phyloP scores from a whole-genome alignment of 257 asterid species.

The Salvia hispanica region DNA sequence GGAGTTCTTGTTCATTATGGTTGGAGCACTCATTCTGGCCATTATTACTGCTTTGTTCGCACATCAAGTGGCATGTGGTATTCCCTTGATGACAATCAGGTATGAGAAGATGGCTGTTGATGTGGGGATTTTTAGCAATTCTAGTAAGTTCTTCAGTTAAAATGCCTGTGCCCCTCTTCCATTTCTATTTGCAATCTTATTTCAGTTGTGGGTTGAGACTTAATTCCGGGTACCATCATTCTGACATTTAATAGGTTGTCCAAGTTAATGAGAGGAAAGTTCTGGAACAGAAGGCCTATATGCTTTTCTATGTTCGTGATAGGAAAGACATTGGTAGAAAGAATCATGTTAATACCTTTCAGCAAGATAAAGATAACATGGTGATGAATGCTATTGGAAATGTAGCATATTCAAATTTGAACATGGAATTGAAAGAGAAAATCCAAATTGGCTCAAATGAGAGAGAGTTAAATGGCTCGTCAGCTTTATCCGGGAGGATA shows the following conservation, averaged over 20 bases:
- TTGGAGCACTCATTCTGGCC: slow-evolving; percentile 97
- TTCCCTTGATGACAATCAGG: slow-evolving; percentile 95
- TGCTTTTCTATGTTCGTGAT: slow-evolving; percentile 91
- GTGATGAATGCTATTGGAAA: slow-evolving; percentile 46
- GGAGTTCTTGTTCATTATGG: slow-evolving; percentile 99
- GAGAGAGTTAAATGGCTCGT: slow-evolving; percentile 36
- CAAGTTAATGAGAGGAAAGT: slow-evolving; percentile 84
- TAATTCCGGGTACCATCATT: slow-evolving; percentile 19
- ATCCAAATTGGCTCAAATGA: slow-evolving; percentile 41
- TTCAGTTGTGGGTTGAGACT: neutral
- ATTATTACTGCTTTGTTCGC: slow-evolving; percentile 95
- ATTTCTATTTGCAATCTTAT: neutral
- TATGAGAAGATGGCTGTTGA: slow-evolving; percentile 32
- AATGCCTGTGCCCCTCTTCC: slow-evolving; percentile 5
- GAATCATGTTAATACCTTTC: slow-evolving; percentile 47
- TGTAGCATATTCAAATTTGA: slow-evolving; percentile 43
- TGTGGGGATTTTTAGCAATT: slow-evolving; percentile 9
- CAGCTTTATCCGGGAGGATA: slow-evolving; percentile 38
- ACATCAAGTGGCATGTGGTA: slow-evolving; percentile 99
- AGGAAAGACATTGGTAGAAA: slow-evolving; percentile 44
- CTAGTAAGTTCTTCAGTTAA: slow-evolving; percentile 2
- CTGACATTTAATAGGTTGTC: slow-evolving; percentile 59
- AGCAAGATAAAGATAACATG: slow-evolving; percentile 54
- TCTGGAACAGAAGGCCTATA: slow-evolving; percentile 93
- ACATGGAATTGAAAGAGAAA: slow-evolving; percentile 42